A percentile compares a stretch with the other conserved stretches of the same genome.
Conservation (phyloP, 2,329 filamentous ascomycete species). For the Penicillium crustosum region DNA sequence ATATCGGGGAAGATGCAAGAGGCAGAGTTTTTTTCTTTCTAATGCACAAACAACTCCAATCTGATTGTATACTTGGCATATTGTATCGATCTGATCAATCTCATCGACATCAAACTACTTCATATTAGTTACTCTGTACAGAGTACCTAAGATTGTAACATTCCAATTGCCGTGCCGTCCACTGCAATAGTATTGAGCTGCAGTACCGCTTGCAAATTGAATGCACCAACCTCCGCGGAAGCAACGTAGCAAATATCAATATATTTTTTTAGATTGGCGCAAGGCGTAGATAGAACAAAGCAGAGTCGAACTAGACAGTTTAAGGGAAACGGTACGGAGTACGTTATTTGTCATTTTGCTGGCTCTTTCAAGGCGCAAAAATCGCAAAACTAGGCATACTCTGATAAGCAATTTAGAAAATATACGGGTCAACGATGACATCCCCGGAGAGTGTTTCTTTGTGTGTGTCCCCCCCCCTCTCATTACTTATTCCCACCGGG, state of each 20-base stretch:
- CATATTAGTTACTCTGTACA: background rate
- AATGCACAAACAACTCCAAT: slow-evolving; percentile 1
- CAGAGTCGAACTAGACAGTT: background rate
- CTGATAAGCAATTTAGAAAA: background rate
- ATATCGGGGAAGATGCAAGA: slow-evolving; percentile 7
- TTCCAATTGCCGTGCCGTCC: slow-evolving; percentile 1
- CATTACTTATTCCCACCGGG: background rate
- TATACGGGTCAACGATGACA: background rate
- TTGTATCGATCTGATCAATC: slow-evolving; percentile 8
- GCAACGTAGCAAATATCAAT: background rate
- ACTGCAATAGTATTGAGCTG: background rate
- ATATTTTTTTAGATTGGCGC: background rate
- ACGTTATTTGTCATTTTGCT: background rate
- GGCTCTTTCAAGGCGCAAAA: background rate
- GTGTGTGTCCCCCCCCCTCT: background rate
- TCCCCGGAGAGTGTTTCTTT: slow-evolving; percentile 3
- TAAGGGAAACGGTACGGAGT: background rate
- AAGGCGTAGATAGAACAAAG: background rate
- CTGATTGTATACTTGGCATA: slow-evolving; percentile 3
- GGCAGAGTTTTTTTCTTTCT: background rate
- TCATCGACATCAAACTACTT: background rate
- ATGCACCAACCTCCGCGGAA: background rate
- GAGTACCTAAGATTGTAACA: background rate
- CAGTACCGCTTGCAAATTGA: background rate
- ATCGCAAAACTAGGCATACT: background rate